These are phyloP conservation scores for Graphium sp. DNA, from an alignment of 2,329 filamentous ascomycete genomes.

Conservation along the genomic window DNA sequence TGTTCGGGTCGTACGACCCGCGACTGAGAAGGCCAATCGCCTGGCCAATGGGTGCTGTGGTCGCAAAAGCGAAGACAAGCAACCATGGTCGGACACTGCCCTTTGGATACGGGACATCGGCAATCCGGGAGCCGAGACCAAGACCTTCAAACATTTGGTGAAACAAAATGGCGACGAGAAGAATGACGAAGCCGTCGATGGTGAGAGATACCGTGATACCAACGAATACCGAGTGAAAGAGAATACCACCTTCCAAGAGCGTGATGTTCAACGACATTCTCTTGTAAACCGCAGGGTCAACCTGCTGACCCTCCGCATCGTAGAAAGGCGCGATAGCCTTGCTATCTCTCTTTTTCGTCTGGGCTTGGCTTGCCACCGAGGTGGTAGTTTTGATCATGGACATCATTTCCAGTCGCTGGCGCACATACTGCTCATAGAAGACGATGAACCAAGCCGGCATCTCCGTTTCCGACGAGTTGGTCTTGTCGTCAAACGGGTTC, in stretches of 20 bases:
- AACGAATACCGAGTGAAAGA: slow-evolving; percentile 66
- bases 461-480: slow-evolving; percentile 17
- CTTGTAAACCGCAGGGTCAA: slow-evolving; percentile 30
- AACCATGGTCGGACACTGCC: slow-evolving; percentile 41
- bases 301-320: slow-evolving; percentile 24
- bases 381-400: slow-evolving; percentile 25
- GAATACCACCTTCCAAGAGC: slow-evolving; percentile 59
- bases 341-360: slow-evolving; percentile 6
- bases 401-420: slow-evolving; percentile 41
- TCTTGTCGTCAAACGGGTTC: slow-evolving; percentile 11
- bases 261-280: slow-evolving; percentile 58
- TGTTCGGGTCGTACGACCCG: slow-evolving; percentile 43
- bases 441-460: slow-evolving; percentile 48
- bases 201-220: slow-evolving; percentile 58
- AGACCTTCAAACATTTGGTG: slow-evolving; percentile 57
- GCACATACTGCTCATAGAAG: slow-evolving; percentile 46
- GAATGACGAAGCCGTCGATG: slow-evolving; percentile 46
- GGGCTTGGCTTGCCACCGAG: slow-evolving; percentile 7
- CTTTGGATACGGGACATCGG: slow-evolving; percentile 42
- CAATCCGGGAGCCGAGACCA: slow-evolving; percentile 54
- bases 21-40: slow-evolving; percentile 42
- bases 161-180: slow-evolving; percentile 54
- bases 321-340: slow-evolving; percentile 9
- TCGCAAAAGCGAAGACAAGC: slow-evolving; percentile 44
- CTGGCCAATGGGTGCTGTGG: slow-evolving; percentile 47